Base-by-base conservation (phyloP, 1,139 yeast genomes). In the Suhomyces chickasaworum region DNA sequence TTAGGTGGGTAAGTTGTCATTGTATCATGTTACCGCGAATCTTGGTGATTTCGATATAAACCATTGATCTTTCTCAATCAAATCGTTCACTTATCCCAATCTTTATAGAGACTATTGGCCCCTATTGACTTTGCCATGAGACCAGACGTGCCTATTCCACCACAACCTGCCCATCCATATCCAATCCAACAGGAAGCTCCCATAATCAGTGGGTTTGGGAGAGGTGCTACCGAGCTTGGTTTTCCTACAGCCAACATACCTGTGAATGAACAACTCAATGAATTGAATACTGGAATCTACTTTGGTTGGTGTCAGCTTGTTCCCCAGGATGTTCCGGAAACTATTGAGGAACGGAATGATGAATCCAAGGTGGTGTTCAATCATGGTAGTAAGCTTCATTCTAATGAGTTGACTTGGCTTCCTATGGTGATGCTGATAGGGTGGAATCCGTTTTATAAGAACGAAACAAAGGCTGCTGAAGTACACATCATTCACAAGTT, bases 371-470 rank as follows among this genome's bases (percentile, higher is more conserved):
- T 87, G 33, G 65, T 70, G 48, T 78, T 84, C 61, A 84, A 84
- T 53, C 81, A 81, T 59, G 97, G 97, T 1, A 57, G 68, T 8
- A 58, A 65, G 16, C 64, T 89, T 35, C 48, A 56, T 2, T 60
- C 55, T 0, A 59, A 59, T 0, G 77, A 73, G 10, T 80, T 78
- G 40, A 66, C 66, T 12, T 76, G 75, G 1, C 72, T 83, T 23
- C 97, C 97, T 0, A 89, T 90, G 86, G 98, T 91, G 17, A 86
- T 91, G 89, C 89, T 96, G 16, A 79, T 95, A 22, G 99, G 99
- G 1, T 89, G 90, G 89, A 95, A 93, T 61, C 99, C 99, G 15
- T 93, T 86, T 65, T 95, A 84, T 66, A 78, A 84, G 27, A 91
- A 93, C 66, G 77, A 81, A 51, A 77, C 78, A 52, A 86, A 86